Conservation (phyloP, 1,284 basidiomycete species). For the Lignosus rhinocerotis region DNA sequence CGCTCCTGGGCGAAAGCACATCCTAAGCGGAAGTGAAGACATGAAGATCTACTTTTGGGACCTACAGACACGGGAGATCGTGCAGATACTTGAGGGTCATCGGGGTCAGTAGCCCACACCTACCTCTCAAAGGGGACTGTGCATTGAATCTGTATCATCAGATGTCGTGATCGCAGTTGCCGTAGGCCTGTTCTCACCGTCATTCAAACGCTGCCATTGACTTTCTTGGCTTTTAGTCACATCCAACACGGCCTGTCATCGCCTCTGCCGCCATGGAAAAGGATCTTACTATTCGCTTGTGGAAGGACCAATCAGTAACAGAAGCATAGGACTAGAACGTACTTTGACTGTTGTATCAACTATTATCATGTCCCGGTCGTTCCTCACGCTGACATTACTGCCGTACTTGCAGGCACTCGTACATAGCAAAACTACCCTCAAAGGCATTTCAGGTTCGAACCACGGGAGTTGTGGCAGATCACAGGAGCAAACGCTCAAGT, state of each 20-base stretch:
- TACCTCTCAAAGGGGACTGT: background rate
- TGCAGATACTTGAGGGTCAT: conserved; percentile 79
- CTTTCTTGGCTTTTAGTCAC: conserved; percentile 48
- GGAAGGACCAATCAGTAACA: conserved; percentile 49
- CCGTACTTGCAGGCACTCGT: too few species aligned
- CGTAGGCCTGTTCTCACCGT: conserved; percentile 43
- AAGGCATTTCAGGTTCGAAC: too few species aligned
- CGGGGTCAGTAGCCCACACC: conserved; percentile 53
- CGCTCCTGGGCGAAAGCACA: conserved; percentile 55
- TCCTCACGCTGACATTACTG: too few species aligned
- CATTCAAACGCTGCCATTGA: background rate
- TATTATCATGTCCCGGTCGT: too few species aligned
- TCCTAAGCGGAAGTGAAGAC: conserved; percentile 92
- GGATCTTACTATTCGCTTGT: conserved; percentile 78
- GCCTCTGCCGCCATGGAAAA: conserved; percentile 86
- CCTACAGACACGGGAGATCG: conserved; percentile 78
- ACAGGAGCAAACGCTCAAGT: too few species aligned
- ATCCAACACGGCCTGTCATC: conserved; percentile 71
- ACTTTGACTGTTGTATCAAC: background rate
- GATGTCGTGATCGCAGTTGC: conserved; percentile 77
- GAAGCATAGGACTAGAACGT: background rate
- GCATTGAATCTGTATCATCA: conserved; percentile 29
- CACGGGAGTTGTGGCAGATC: too few species aligned
- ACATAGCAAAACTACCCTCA: too few species aligned
- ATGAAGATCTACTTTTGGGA: conserved; percentile 90